Conservation (phyloP, 441 rosid species). For the Corymbia calophylla region DNA sequence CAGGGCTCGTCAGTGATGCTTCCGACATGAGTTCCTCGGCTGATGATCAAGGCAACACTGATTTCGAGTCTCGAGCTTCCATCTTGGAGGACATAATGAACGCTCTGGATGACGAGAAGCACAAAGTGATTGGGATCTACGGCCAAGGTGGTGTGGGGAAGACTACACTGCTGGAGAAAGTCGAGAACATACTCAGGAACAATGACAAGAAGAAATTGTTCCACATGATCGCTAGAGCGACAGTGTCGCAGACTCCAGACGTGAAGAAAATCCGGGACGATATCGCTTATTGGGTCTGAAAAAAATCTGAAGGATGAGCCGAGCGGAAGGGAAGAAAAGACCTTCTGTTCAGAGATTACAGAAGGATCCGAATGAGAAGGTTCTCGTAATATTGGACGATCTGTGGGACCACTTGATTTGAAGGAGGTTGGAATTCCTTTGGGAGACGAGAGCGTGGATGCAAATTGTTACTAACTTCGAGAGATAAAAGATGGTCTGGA, state of each 20-base stretch:
- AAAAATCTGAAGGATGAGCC: not conserved
- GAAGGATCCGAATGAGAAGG: not conserved
- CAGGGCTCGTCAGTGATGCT: too few relatives aligned
- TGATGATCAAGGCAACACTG: not conserved
- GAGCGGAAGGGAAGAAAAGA: not conserved
- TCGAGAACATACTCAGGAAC: not conserved
- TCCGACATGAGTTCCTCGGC: not conserved
- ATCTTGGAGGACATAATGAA: not conserved
- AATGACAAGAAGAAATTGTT: too few relatives aligned
- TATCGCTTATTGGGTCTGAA: too few relatives aligned
- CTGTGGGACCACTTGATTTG: not conserved
- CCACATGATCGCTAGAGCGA: not conserved
- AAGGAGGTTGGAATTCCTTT: not conserved
- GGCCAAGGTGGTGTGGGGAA: not conserved
- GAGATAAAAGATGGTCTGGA: not conserved
- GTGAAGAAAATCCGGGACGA: not conserved
- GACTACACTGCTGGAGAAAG: not conserved
- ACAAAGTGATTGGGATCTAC: not conserved
- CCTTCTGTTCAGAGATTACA: not conserved
- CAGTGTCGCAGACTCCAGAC: not conserved
- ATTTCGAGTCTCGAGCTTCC: not conserved
- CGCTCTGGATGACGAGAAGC: not conserved
- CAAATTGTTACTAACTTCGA: not conserved
- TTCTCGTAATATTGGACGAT: not conserved
- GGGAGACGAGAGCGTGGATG: rapidly evolving